A percentile compares a stretch with the other conserved stretches of the same genome.
Evolutionary conservation across 345 rosid species (phyloP).

Genomic region (Clausena lansium): DNA sequence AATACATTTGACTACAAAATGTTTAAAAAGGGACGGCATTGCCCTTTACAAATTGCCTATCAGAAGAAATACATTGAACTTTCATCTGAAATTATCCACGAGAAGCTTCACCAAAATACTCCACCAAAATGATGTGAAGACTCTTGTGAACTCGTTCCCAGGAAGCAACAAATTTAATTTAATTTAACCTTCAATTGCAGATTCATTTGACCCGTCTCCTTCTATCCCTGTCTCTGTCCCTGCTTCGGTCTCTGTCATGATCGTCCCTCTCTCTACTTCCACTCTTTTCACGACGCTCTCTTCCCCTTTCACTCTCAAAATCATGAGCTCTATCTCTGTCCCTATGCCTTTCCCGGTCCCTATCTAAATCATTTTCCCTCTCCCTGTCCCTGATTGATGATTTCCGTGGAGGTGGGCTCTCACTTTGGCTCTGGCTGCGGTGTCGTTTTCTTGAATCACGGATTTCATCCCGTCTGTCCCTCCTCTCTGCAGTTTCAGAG

Average conservation of each 20-base stretch:
- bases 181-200: background rate
- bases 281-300: slow-evolving; percentile 70
- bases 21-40: background rate
- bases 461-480: slow-evolving; percentile 58
- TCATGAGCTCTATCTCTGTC: slow-evolving; percentile 51
- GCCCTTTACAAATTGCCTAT: background rate
- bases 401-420: slow-evolving; percentile 78
- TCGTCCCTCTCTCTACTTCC: slow-evolving; percentile 72
- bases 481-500: slow-evolving; percentile 52
- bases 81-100: background rate
- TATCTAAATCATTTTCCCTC: slow-evolving; percentile 40
- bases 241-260: slow-evolving; percentile 60
- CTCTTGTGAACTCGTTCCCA: background rate
- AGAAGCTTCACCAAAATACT: background rate
- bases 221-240: slow-evolving; percentile 74
- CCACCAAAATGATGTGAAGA: background rate
- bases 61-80: no score
- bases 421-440: slow-evolving; percentile 62
- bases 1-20: slow-evolving; percentile 10
- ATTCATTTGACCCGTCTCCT: slow-evolving; percentile 54
- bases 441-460: slow-evolving; percentile 76
- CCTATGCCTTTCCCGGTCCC: slow-evolving; percentile 39
- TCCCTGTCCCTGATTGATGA: slow-evolving; percentile 48
- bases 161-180: background rate
- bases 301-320: slow-evolving; percentile 45